A percentile compares a stretch with the other conserved stretches of the same genome.
Conservation (phyloP, 2,329 filamentous ascomycete genomes). For the Trichoderma afroharzianum region DNA sequence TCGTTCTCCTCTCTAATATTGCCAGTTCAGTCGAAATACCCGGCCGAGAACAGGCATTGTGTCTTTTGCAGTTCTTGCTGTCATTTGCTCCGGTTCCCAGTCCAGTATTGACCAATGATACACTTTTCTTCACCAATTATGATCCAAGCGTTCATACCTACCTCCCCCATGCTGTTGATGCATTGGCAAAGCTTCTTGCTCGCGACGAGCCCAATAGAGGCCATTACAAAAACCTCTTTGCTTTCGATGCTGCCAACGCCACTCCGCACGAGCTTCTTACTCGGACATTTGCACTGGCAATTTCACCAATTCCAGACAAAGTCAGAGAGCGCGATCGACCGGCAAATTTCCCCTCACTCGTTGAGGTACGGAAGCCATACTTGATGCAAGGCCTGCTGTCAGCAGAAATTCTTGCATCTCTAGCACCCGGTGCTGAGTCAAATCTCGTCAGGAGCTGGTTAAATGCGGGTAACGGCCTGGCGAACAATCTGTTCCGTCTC, state of each 20-base stretch:
- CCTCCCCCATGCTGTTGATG: slow-evolving; percentile 83
- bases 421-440: slow-evolving; percentile 68
- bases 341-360: slow-evolving; percentile 59
- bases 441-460: slow-evolving; percentile 77
- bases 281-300: slow-evolving; percentile 78
- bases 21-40: slow-evolving; percentile 76
- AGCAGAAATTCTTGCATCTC: slow-evolving; percentile 78
- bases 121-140: slow-evolving; percentile 74
- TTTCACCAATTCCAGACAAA: slow-evolving; percentile 77
- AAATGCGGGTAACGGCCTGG: slow-evolving; percentile 77
- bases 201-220: slow-evolving; percentile 89
- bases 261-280: slow-evolving; percentile 78
- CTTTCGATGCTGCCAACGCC: slow-evolving; percentile 61
- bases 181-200: slow-evolving; percentile 84
- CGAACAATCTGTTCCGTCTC: slow-evolving; percentile 72
- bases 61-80: slow-evolving; percentile 82
- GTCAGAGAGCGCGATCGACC: slow-evolving; percentile 49
- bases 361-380: slow-evolving; percentile 81
- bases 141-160: slow-evolving; percentile 81
- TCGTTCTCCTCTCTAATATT: slow-evolving; percentile 86
- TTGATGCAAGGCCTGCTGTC: slow-evolving; percentile 90
- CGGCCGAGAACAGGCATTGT: slow-evolving; percentile 80
- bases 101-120: slow-evolving; percentile 54
- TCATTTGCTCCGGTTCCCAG: slow-evolving; percentile 80
- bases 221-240: slow-evolving; percentile 79